These are phyloP conservation scores for Akanthomyces uredinophilus DNA, from an alignment of 2,329 filamentous ascomycete genomes.

Conservation along the genomic window DNA sequence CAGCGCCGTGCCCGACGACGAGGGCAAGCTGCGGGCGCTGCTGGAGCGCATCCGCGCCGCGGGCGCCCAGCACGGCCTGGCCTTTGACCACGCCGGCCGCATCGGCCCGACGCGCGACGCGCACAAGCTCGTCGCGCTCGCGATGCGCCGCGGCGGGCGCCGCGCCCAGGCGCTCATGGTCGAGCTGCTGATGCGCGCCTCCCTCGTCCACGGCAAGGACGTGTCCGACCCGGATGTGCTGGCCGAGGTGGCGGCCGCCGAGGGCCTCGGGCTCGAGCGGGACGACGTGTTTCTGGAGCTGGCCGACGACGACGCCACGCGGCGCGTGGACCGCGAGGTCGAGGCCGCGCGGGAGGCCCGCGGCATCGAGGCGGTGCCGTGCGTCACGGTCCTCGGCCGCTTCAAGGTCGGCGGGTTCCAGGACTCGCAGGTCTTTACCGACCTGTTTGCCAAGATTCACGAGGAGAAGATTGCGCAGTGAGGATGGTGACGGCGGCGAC, in stretches of 20 bases:
- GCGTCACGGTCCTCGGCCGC: conserved; percentile 64
- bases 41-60: conserved; percentile 27
- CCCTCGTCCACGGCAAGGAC: conserved; percentile 39
- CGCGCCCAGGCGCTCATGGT: conserved; percentile 36
- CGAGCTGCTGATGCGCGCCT: conserved; percentile 35
- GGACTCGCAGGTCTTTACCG: conserved; percentile 58
- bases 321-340: conserved; percentile 28
- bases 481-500: no score
- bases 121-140: conserved; percentile 43
- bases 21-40: conserved; percentile 23
- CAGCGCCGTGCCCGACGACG: conserved; percentile 29
- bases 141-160: conserved; percentile 27
- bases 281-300: conserved; percentile 27
- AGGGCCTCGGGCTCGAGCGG: conserved; percentile 26
- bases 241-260: conserved; percentile 27
- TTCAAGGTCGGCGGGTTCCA: conserved; percentile 70
- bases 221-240: conserved; percentile 38
- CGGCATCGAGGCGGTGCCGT: conserved; percentile 62
- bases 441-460: conserved; percentile 57
- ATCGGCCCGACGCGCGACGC: conserved; percentile 41
- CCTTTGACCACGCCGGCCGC: conserved; percentile 35
- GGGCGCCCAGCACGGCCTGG: conserved; percentile 33
- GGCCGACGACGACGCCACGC: conserved; percentile 23
- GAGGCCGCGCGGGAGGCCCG: conserved; percentile 23
- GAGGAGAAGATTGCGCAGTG: conserved; percentile 14